Base-by-base conservation (phyloP, 352 stramenopile genomes). In the Phytophthora citrophthora region DNA sequence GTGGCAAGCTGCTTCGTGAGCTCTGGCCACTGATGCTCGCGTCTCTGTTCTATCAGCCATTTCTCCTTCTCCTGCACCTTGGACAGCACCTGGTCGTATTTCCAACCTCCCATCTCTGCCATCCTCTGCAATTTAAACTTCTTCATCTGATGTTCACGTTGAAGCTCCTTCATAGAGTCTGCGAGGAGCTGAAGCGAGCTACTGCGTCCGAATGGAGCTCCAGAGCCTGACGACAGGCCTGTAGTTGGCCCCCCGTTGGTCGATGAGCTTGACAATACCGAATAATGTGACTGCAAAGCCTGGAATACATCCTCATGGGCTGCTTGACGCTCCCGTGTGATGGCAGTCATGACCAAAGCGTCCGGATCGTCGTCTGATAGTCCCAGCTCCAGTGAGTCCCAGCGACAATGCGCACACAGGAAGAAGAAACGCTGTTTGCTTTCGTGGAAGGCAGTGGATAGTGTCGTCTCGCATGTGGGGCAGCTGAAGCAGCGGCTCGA, bases 61-160 rank as follows among this genome's bases (percentile, higher is more conserved):
- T 84, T 64, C 54, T 83, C 76, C 36, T 82, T 76, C 56, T 90
- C 74, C 39, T 84, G 48, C 31, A 86, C 50, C 18, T 81, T 86
- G 18, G 67, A 61, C 3, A 90, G 47, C 5, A 71, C 71, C 39
- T 91, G 75, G 4, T 92, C 85, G 64, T 87, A 80, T 52, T 89
- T 89, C 81, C 81, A 94, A 18, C 74, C 70, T 47, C 85, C 85
- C 83, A 91, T 91, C 55, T 94, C 83, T 0, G 54, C 68, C 72
- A 89, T 79, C 49, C 83, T 80, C 40, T 90, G 78, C 10, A 82
- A 36, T 3, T 73, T 63, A 20, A 78, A 92, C 67, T 94, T 91
- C 62, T 92, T 92, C 83, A 92, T 92, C 69, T 91, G 83, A 60
- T 94, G 81, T 53, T 94, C 83, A 34, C 83, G 83, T 71, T 94